Conservation (phyloP, 805 yeast genomes). For the Myxozyma sirexii region DNA sequence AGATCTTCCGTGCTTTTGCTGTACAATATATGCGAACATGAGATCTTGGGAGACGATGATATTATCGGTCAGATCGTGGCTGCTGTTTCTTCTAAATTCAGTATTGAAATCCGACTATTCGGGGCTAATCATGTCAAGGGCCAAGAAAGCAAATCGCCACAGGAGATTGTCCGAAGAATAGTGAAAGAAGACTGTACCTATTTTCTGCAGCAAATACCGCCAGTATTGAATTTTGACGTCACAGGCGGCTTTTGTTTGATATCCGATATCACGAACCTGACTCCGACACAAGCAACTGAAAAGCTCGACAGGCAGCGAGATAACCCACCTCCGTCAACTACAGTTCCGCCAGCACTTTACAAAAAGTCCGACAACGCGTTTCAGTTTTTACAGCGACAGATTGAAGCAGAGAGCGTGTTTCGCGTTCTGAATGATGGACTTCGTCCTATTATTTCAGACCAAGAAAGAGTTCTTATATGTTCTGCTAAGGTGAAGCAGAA, state of each 20-base stretch:
- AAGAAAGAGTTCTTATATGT: constrained; percentile 9
- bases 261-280: constrained; percentile 24
- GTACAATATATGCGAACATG: background rate
- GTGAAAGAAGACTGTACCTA: constrained; percentile 7
- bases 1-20: background rate
- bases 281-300: background rate
- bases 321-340: constrained; percentile 8
- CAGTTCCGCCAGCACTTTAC: background rate
- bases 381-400: constrained; percentile 18
- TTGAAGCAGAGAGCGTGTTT: constrained; percentile 11
- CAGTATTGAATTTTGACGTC: constrained; percentile 22
- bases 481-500: constrained; percentile 5
- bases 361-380: constrained; percentile 25
- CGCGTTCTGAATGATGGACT: background rate
- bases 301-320: constrained; percentile 8
- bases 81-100: background rate
- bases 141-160: background rate
- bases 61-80: background rate
- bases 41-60: background rate
- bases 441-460: background rate
- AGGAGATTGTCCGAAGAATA: background rate
- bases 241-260: constrained; percentile 19
- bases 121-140: background rate
- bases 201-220: constrained; percentile 15
- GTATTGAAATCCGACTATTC: constrained; percentile 1